These are phyloP conservation scores for Fusarium guadeloupense DNA, from an alignment of 2,329 filamentous ascomycete species.

Conservation along the genomic window DNA sequence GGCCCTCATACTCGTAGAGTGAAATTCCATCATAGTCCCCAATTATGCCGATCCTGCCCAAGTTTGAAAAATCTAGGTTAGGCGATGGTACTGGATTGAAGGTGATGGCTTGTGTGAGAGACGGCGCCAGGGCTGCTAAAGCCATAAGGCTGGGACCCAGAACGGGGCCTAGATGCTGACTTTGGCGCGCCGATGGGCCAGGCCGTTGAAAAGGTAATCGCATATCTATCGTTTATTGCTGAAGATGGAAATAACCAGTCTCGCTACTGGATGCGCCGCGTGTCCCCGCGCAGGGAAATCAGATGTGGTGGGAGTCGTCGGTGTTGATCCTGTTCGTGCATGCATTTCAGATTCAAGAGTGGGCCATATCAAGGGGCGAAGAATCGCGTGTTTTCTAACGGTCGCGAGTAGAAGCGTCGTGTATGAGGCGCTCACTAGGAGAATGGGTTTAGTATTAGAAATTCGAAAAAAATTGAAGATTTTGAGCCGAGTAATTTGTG, in stretches of 20 bases:
- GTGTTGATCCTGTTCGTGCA: constrained; percentile 24
- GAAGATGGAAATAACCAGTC: constrained; percentile 18
- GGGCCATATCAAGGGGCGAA: constrained; percentile 42
- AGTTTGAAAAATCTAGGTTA: constrained; percentile 78
- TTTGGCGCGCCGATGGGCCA: constrained; percentile 51
- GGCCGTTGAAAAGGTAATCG: constrained; percentile 57
- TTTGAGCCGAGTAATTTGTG: constrained; percentile 5
- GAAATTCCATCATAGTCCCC: constrained; percentile 94
- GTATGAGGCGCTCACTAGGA: neutral
- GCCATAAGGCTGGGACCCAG: constrained; percentile 49
- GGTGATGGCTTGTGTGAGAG: constrained; percentile 60
- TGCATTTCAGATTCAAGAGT: constrained; percentile 45
- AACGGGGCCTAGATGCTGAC: constrained; percentile 40
- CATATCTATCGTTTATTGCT: constrained; percentile 53
- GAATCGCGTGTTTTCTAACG: constrained; percentile 30
- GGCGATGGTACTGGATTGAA: constrained; percentile 72
- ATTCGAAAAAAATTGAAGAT: neutral
- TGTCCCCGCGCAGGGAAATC: constrained; percentile 13
- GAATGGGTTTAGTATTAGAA: constrained; percentile 1
- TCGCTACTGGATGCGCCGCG: constrained; percentile 1
- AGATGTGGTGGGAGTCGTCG: constrained; percentile 23
- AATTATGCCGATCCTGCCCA: constrained; percentile 85
- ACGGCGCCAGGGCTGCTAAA: constrained; percentile 53
- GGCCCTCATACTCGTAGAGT: constrained; percentile 84
- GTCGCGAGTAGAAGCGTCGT: constrained; percentile 8